Evolutionary conservation across 2,329 filamentous ascomycete genomes (phyloP), one percentile per base, ranked within the genome.

Genomic region (Coniochaeta pulveracea): DNA sequence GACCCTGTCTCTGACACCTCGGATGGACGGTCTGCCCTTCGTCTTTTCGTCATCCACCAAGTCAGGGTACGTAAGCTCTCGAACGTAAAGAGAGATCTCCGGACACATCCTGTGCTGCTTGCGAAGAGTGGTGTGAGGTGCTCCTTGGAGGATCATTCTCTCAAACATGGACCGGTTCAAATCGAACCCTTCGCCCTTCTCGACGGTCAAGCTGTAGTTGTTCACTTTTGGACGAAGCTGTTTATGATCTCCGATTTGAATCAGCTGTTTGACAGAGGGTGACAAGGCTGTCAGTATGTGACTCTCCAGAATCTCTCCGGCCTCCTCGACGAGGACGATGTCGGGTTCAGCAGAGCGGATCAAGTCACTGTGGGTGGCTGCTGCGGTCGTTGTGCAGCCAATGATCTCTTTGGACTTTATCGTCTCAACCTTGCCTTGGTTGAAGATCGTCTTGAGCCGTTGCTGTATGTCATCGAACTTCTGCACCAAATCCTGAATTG

Each of bases 221-320:
- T 67, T 70, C 34, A 72, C 61, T 43, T 84, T 82, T 0, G 80
- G 81, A 0, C 79, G 69, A 0, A 85, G 63, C 40, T 85, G 81
- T 35, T 79, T 69, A 47, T 85, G 80, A 34, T 85, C 81, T 1
- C 81, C 81, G 9, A 85, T 85, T 3, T 83, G 50, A 1, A 85
- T 65, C 1, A 84, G 47, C 24, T 85, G 76, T 38, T 80, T 66
- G 0, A 70, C 70, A 0, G 63, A 51, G 0, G 64, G 49, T 0
- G 61, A 58, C 36, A 85, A 44, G 0, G 80, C 69, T 0, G 79
- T 69, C 1, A 85, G 50, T 2, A 80, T 60, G 41, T 85, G 80
- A 2, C 65, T 63, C 48, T 85, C 80, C 0, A 84, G 57, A 4
- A 85, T 80, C 40, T 85, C 80, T 2, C 78, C 80, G 1, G 79